phyloP scores from a whole-genome alignment of 1,284 basidiomycete genomes.

The Cryptococcus jaspeensis region DNA sequence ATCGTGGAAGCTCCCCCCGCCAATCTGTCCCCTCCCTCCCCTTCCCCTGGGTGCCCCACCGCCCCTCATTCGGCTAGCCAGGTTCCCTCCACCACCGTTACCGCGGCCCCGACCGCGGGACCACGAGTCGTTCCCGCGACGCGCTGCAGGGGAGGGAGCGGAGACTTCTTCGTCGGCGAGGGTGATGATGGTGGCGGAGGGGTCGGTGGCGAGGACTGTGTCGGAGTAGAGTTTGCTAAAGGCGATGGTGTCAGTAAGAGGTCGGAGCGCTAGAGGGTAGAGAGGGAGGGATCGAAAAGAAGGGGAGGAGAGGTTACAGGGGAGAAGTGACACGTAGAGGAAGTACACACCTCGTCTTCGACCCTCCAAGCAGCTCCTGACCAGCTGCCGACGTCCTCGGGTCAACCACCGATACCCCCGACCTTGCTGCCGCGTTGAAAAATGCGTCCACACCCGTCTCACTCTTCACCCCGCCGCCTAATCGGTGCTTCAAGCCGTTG shows the following conservation, averaged over 20 bases:
- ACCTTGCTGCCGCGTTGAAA: no score
- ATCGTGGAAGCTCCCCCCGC: constrained; percentile 10
- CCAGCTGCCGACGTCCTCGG: constrained; percentile 2
- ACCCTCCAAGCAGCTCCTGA: constrained; percentile 9
- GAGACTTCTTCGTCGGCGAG: constrained; percentile 19
- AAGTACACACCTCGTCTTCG: constrained; percentile 11
- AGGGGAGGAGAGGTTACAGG: neutral
- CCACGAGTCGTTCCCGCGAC: neutral
- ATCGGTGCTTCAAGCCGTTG: constrained; percentile 52
- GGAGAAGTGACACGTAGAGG: neutral
- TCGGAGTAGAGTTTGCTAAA: constrained; percentile 81
- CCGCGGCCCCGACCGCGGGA: constrained; percentile 8
- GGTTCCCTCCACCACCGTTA: constrained; percentile 11
- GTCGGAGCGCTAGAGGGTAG: constrained; percentile 66
- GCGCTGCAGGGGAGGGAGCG: neutral
- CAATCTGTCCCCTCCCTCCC: constrained; percentile 11
- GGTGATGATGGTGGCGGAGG: constrained; percentile 64
- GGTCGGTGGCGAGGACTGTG: constrained; percentile 65
- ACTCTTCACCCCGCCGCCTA: constrained; percentile 3
- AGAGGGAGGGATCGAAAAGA: constrained; percentile 77
- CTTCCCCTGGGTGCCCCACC: neutral
- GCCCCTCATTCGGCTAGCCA: constrained; percentile 14
- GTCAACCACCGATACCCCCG: neutral
- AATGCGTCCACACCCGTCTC: neutral
- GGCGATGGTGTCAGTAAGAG: constrained; percentile 43